Percentiles rank a stretch among this genome's conserved stretches.
phyloP scores from a whole-genome alignment of 2,329 filamentous ascomycete genomes.

The Aspergillus proliferans region DNA sequence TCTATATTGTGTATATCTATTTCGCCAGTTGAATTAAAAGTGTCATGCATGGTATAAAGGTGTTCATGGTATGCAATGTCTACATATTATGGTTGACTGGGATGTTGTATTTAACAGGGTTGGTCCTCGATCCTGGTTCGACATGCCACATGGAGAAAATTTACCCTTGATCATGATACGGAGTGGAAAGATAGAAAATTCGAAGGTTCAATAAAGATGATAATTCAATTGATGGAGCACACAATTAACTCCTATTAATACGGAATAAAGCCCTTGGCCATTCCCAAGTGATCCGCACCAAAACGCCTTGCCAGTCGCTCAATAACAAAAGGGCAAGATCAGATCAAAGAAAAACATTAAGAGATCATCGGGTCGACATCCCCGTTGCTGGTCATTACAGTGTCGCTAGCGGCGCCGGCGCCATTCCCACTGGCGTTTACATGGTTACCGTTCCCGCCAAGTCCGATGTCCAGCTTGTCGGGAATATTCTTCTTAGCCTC shows the following conservation, averaged over 20 bases:
- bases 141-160: no score
- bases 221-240: not conserved
- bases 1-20: no score
- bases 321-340: not conserved
- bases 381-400: conserved; percentile 37
- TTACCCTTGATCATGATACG: no score
- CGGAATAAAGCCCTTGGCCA: conserved; percentile 1
- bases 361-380: conserved; percentile 38
- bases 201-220: not conserved
- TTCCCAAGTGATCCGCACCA: conserved; percentile 5
- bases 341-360: conserved; percentile 13
- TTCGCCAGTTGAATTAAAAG: no score
- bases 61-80: not conserved
- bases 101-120: not conserved
- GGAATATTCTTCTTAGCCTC: conserved; percentile 43
- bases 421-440: conserved; percentile 20
- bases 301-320: conserved; percentile 13
- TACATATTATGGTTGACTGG: no score
- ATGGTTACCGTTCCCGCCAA: conserved; percentile 29
- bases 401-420: conserved; percentile 28
- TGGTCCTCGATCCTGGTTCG: not conserved
- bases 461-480: conserved; percentile 39
- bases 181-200: no score
- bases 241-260: not conserved
- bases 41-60: not conserved